These are phyloP conservation scores for Coelastrella sp. DNA, from an alignment of 139 green algal genomes.

Conservation along the genomic window DNA sequence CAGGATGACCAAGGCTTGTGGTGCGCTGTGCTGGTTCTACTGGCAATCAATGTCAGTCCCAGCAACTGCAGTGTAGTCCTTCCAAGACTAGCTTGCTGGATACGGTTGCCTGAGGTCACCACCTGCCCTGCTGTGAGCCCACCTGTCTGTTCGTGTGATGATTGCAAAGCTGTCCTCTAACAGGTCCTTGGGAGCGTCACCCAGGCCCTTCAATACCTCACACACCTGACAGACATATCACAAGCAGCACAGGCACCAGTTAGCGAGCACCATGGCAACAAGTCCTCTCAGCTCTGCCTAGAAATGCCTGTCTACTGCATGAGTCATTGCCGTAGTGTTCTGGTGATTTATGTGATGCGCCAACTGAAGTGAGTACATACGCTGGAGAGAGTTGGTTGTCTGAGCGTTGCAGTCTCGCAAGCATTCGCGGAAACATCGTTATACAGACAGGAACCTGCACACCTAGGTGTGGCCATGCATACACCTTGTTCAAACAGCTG, in stretches of 20 bases:
- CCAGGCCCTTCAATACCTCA: slow-evolving; percentile 37
- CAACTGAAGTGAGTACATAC: too few species aligned
- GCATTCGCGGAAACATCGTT: too few species aligned
- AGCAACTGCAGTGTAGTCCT: neutral
- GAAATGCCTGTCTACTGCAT: too few species aligned
- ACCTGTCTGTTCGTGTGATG: slow-evolving; percentile 15
- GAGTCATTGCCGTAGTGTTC: too few species aligned
- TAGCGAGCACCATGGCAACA: neutral
- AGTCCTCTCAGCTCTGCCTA: neutral
- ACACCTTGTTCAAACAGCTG: neutral
- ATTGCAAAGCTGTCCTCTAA: slow-evolving; percentile 47
- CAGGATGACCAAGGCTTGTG: too few species aligned
- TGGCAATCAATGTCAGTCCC: too few species aligned
- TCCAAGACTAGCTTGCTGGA: neutral
- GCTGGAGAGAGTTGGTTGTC: too few species aligned
- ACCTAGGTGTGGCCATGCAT: neutral
- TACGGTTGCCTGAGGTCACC: neutral
- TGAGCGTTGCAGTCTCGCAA: too few species aligned
- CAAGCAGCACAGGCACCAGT: neutral
- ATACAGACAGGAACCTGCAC: too few species aligned
- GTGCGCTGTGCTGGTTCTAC: too few species aligned
- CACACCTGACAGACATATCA: slow-evolving; percentile 4
- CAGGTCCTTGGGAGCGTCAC: slow-evolving; percentile 27
- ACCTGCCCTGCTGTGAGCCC: neutral
- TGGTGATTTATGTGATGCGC: too few species aligned